These are phyloP conservation scores for Papiliotrema terrestris DNA, from an alignment of 1,284 basidiomycete species.

Conservation along the genomic window DNA sequence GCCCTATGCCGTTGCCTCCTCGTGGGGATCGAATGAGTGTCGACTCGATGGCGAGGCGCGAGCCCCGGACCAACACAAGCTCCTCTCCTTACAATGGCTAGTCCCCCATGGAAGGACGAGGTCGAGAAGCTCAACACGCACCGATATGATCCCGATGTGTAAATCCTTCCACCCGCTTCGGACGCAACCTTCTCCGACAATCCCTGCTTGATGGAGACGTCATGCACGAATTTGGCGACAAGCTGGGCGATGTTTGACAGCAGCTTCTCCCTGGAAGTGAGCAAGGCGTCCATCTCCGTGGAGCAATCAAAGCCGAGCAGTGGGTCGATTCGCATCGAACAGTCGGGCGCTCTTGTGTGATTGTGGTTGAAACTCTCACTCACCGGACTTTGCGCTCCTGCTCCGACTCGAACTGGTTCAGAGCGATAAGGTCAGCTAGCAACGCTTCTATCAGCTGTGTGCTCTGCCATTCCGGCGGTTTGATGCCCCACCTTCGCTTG, in stretches of 20 bases:
- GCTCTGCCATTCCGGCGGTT: not conserved
- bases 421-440: constrained; percentile 74
- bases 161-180: constrained; percentile 94
- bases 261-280: constrained; percentile 72
- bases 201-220: constrained; percentile 71
- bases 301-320: too few species aligned
- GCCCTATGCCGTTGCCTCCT: too few species aligned
- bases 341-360: too few species aligned
- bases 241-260: constrained; percentile 84
- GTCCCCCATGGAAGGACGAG: too few species aligned
- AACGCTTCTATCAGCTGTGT: constrained; percentile 26
- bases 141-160: constrained; percentile 95
- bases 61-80: too few species aligned
- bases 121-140: constrained; percentile 26
- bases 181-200: constrained; percentile 81
- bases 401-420: constrained; percentile 86
- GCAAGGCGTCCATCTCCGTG: not conserved
- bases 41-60: too few species aligned
- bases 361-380: constrained; percentile 46
- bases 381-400: constrained; percentile 86
- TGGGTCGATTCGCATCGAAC: too few species aligned
- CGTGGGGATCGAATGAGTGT: too few species aligned
- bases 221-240: constrained; percentile 90
- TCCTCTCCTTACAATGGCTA: too few species aligned
- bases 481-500: not conserved